Percentiles rank a stretch among this genome's conserved stretches.
Evolutionary conservation across 208 protist species (phyloP).

Genomic region (Trypanosoma cruzi): DNA sequence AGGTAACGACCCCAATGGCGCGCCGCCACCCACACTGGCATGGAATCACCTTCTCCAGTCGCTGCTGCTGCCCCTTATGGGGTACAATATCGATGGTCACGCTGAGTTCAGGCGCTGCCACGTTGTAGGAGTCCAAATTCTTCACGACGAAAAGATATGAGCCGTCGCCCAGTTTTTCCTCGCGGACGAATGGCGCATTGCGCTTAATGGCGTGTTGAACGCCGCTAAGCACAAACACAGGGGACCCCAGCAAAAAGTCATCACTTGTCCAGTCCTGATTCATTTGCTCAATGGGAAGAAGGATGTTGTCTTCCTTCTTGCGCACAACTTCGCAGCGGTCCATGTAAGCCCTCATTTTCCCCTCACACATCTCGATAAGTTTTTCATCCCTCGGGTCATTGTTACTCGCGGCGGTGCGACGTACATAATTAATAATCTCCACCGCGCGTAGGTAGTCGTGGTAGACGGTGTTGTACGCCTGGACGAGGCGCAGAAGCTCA

Average conservation of each 20-base stretch:
- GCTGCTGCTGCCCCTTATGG: slow-evolving; percentile 34
- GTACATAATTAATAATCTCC: slow-evolving; percentile 81
- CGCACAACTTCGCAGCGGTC: slow-evolving; percentile 67
- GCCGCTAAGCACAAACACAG: slow-evolving; percentile 57
- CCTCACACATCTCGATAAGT: slow-evolving; percentile 60
- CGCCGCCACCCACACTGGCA: slow-evolving; percentile 65
- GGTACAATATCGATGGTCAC: slow-evolving; percentile 45
- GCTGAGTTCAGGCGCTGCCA: slow-evolving; percentile 61
- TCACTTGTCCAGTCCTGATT: slow-evolving; percentile 40
- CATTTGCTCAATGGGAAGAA: slow-evolving; percentile 65
- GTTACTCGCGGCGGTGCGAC: slow-evolving; percentile 43
- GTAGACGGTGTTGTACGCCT: slow-evolving; percentile 62
- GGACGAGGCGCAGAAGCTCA: slow-evolving; percentile 51
- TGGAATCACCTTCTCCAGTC: slow-evolving; percentile 44
- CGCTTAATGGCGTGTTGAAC: slow-evolving; percentile 39
- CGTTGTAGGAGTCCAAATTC: slow-evolving; percentile 75
- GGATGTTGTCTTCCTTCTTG: slow-evolving; percentile 68
- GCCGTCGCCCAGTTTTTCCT: slow-evolving; percentile 53
- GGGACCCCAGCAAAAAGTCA: slow-evolving; percentile 44
- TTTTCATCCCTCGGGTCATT: slow-evolving; percentile 37
- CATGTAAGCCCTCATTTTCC: slow-evolving; percentile 76
- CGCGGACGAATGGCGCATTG: slow-evolving; percentile 46
- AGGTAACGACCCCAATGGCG: slow-evolving; percentile 50
- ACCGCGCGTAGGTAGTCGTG: slow-evolving; percentile 62
- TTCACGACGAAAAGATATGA: slow-evolving; percentile 75